Evolutionary conservation across 768 basidiomycete genomes (phyloP).

Genomic region (Phallus indusiatus): DNA sequence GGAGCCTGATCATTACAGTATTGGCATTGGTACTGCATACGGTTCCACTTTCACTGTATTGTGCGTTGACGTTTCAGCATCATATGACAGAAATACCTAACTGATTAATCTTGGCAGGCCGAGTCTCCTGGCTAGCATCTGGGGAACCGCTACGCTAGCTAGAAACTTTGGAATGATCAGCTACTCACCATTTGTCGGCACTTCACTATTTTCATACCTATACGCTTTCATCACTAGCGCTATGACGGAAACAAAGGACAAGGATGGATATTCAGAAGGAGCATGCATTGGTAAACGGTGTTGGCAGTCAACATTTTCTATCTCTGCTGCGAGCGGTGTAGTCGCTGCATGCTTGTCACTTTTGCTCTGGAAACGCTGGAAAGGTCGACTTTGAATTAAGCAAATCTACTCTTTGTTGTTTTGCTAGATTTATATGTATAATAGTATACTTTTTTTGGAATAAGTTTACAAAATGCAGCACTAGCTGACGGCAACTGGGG

Average conservation of each 20-base stretch:
- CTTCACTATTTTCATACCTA: conserved; percentile 66
- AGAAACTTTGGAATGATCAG: conserved; percentile 64
- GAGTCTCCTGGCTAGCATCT: conserved; percentile 58
- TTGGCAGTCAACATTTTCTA: conserved; percentile 58
- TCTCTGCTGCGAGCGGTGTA: conserved; percentile 33
- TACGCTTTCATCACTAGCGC: conserved; percentile 61
- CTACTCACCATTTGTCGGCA: conserved; percentile 69
- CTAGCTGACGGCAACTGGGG: conserved; percentile 15
- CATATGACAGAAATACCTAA: not conserved
- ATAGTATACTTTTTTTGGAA: not conserved
- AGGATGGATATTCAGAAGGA: conserved; percentile 11
- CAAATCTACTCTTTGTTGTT: not conserved
- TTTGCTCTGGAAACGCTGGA: conserved; percentile 58
- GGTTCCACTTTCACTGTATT: conserved; percentile 62
- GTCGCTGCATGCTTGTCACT: conserved; percentile 31
- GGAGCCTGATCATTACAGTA: conserved; percentile 24
- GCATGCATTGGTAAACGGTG: conserved; percentile 53
- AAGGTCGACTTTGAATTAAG: conserved; percentile 35
- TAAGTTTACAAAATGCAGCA: not conserved
- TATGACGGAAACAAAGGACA: conserved; percentile 29
- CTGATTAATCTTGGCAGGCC: conserved; percentile 35
- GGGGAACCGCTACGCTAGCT: conserved; percentile 61
- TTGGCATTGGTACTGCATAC: conserved; percentile 60
- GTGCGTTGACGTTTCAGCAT: conserved; percentile 33
- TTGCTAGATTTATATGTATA: not conserved